Evolutionary conservation across 129 eudicot genomes (phyloP).

Genomic region (Helichrysum umbraculigerum): DNA sequence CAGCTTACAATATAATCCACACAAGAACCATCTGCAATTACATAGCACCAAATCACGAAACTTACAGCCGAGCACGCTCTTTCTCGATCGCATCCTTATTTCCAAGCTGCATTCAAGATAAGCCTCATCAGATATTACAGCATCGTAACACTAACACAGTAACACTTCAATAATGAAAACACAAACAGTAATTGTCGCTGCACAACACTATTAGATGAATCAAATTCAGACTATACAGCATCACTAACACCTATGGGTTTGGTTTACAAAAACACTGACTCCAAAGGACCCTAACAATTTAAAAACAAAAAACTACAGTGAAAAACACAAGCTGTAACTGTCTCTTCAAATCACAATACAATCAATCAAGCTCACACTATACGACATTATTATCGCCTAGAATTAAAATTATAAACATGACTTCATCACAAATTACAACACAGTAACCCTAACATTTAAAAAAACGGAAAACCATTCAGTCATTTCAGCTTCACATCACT

Average conservation of each 20-base stretch:
- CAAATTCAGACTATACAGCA: not conserved
- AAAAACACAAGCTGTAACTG: too few relatives aligned
- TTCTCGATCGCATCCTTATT: slow-evolving; percentile 74
- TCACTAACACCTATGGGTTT: not conserved
- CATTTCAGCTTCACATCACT: not conserved
- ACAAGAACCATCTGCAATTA: not conserved
- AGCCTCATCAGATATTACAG: not conserved
- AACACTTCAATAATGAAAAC: not conserved
- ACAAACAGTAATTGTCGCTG: not conserved
- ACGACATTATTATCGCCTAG: too few relatives aligned
- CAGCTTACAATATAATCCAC: slow-evolving; percentile 18
- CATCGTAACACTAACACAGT: not conserved
- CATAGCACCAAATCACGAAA: slow-evolving; percentile 15
- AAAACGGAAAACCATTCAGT: not conserved
- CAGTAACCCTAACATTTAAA: not conserved
- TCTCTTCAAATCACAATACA: too few relatives aligned
- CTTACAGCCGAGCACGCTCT: slow-evolving; percentile 96
- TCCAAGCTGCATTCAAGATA: slow-evolving; percentile 64
- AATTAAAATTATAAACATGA: too few relatives aligned
- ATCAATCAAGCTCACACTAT: too few relatives aligned
- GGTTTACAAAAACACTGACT: not conserved
- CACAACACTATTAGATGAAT: not conserved
- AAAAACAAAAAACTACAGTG: too few relatives aligned
- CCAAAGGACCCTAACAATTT: too few relatives aligned
- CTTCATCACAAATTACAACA: too few relatives aligned